A percentile compares a stretch with the other conserved stretches of the same genome.
Conservation (phyloP, 306 rosid species). For the Quercus rubra region DNA sequence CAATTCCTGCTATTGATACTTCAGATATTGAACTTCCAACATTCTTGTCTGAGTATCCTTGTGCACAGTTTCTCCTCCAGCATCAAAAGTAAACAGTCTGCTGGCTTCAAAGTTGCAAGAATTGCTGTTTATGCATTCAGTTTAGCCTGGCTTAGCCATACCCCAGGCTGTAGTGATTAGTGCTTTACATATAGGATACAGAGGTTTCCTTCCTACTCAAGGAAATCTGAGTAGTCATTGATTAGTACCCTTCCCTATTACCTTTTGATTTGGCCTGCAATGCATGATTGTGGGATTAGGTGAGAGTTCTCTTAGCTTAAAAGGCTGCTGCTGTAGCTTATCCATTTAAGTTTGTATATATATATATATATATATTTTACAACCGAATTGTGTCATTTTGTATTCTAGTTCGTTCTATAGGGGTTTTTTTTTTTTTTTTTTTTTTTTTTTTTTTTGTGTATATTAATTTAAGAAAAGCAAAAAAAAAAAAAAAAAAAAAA, state of each 20-base stretch:
- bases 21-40: slow-evolving; percentile 65
- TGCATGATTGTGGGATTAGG: slow-evolving; percentile 19
- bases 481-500: background rate
- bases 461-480: background rate
- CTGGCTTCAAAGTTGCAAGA: slow-evolving; percentile 4
- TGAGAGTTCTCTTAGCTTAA: slow-evolving; percentile 3
- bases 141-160: slow-evolving; percentile 12
- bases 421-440: background rate
- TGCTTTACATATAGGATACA: slow-evolving; percentile 4
- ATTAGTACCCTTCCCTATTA: background rate
- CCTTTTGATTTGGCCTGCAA: slow-evolving; percentile 3
- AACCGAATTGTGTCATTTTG: slow-evolving; percentile 11
- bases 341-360: slow-evolving; percentile 8
- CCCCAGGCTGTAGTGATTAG: slow-evolving; percentile 13
- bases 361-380: background rate
- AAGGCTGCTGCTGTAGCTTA: slow-evolving; percentile 22
- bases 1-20: slow-evolving; percentile 81
- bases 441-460: background rate
- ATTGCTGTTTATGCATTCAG: slow-evolving; percentile 13
- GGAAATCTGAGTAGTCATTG: slow-evolving; percentile 12
- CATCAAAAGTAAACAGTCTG: slow-evolving; percentile 33
- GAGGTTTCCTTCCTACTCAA: slow-evolving; percentile 8
- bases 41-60: slow-evolving; percentile 59
- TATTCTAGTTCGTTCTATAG: slow-evolving; percentile 20
- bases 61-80: slow-evolving; percentile 68